Evolutionary conservation across 495 filamentous ascomycete species (phyloP), one percentile per base, ranked within the genome.

Genomic region (Lentithecium fluviatile): DNA sequence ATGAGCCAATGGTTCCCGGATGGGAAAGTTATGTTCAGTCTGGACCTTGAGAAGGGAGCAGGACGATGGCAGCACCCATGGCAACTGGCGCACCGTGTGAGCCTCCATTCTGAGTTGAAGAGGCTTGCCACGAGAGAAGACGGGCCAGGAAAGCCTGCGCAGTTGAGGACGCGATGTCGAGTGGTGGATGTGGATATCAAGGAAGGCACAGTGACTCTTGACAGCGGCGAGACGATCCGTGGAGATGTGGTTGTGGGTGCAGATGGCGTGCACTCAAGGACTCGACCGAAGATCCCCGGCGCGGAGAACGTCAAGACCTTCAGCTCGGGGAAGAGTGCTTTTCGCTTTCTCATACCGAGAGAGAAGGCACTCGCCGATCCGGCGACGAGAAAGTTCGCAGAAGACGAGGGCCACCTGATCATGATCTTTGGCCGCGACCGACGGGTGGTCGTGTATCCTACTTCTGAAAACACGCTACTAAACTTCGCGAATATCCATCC

Each of bases 401-500:
- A 76, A 26, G 63, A 73, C 13, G 56, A 67, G 15, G 77, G 79
- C 12, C 66, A 79, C 0, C 67, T 85, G 13, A 56, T 62, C 29
- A 79, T 86, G 58, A 83, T 78, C 74, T 79, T 77, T 42, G 77
- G 59, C 0, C 46, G 66, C 0, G 82, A 87, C 45, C 72, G 78
- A 17, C 71, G 83, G 0, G 72, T 86, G 3, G 78, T 87, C 51
- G 79, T 85, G 60, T 88, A 87, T 54, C 83, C 83, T 0, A 82
- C 78, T 52, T 70, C 75, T 0, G 74, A 82, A 52, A 82, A 82
- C 55, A 71, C 78, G 45, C 24, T 80, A 10, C 70, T 88, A 32
- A 86, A 88, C 61, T 81, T 85, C 55, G 82, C 85, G 11, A 81
- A 78, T 40, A 79, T 85, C 25, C 81, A 86, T 65, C 81, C 83